Base-by-base conservation (phyloP, 1,139 yeast species). In the Protomyces inundatus region DNA sequence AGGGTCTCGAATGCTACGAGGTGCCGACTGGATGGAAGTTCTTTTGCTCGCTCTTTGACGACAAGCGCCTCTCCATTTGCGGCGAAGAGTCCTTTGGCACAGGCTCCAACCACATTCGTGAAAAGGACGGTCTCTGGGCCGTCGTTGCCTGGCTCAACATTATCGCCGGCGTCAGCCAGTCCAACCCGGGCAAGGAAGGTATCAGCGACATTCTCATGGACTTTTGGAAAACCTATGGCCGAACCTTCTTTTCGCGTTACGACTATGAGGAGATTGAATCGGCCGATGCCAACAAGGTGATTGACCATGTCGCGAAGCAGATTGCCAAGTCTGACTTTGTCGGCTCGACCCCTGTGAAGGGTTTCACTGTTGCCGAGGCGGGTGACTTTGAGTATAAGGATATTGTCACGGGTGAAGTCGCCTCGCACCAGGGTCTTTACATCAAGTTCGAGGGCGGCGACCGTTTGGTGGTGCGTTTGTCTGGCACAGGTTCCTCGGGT, bases 21-120 rank as follows among this genome's bases (percentile, higher is more conserved):
- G 98, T 95, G 4, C 98, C 98, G 66, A 93, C 98, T 30, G 98
- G 98, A 51, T 93, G 98, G 98, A 93, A 93, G 77, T 93, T 93
- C 74, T 93, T 93, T 82, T 90, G 98, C 76, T 91, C 96, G 5
- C 80, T 93, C 69, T 93, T 93, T 71, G 98, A 93, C 74, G 91
- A 95, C 55, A 84, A 89, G 72, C 90, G 90, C 77, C 82, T 93
- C 72, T 88, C 97, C 68, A 93, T 93, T 72, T 95, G 98, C 78
- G 98, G 98, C 69, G 98, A 93, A 77, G 98, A 93, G 77, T 87
- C 96, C 53, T 93, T 93, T 72, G 98, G 98, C 73, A 93, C 98
- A 35, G 98, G 98, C 52, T 90, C 97, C 33, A 88, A 93, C 77
- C 98, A 93, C 74, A 88, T 95, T 68, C 87, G 98, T 75, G 98